These are phyloP conservation scores for Terana coerulea DNA, from an alignment of 768 basidiomycete genomes.

Conservation along the genomic window DNA sequence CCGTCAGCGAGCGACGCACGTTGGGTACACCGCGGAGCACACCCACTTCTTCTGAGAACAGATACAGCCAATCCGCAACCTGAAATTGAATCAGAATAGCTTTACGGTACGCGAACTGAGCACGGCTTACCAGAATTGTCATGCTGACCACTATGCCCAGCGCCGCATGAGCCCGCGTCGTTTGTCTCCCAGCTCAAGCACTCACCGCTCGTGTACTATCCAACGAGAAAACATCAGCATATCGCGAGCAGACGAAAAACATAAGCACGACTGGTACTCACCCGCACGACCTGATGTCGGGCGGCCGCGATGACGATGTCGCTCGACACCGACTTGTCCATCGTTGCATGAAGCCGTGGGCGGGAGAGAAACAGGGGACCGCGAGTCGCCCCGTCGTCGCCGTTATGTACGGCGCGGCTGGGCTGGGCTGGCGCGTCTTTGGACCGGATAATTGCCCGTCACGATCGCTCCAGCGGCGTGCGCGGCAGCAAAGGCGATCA, in stretches of 20 bases:
- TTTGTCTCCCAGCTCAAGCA: no score
- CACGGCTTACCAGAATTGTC: constrained; percentile 1
- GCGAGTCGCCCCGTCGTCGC: not conserved
- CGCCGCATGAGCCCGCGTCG: not conserved
- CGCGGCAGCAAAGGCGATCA: no score
- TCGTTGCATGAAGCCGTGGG: not conserved
- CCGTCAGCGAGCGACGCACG: not conserved
- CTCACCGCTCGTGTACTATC: not conserved
- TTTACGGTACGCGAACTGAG: no score
- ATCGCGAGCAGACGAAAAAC: no score
- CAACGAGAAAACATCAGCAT: no score
- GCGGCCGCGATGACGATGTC: not conserved
- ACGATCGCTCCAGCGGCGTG: no score
- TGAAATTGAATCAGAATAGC: not conserved
- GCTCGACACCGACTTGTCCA: constrained; percentile 4
- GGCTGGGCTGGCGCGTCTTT: no score
- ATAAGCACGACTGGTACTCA: not conserved
- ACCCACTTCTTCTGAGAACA: not conserved
- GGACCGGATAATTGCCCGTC: no score
- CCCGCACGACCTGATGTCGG: constrained; percentile 1
- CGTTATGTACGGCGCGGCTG: not conserved
- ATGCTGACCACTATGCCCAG: not conserved
- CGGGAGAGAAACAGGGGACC: not conserved
- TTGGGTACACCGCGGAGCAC: not conserved
- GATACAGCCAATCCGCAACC: not conserved